Base-by-base conservation (phyloP, 768 basidiomycete species). In the Xerocomus spinulosus region DNA sequence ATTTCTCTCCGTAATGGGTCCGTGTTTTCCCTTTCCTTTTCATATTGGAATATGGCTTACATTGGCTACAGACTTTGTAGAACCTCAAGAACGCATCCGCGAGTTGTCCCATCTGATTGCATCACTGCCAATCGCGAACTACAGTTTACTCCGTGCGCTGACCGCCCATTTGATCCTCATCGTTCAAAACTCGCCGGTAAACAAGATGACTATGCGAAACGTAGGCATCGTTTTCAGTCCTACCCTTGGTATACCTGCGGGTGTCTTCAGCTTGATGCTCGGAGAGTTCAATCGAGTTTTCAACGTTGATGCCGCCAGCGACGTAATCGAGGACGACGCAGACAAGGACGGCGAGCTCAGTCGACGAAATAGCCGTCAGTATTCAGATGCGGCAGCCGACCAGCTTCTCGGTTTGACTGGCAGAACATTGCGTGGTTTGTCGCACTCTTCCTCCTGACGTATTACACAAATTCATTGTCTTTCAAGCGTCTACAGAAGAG, bases 191-290 rank as follows among this genome's bases (percentile, higher is more conserved):
- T 81, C 92, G 15, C 59, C 77, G 35, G 71, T 87, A 49, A 96
- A 96, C 81, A 98, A 94, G 75, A 99, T 99, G 96, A 94, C 88
- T 34, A 85, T 98, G 81, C 83, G 95, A 38, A 99, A 99, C 64
- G 92, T 99, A 23, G 94, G 95, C 15, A 98, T 99, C 51, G 95
- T 98, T 20, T 97, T 98, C 71, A 94, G 92, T 55, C 96, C 96
- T 2, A 98, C 96, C 0, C 75, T 99, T 12, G 93, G 92, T 36
- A 96, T 99, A 57, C 95, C 95, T n/a, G 95, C 95, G 3, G 92
- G 92, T 7, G 89, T 97, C 35, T 94, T 98, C 69, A 92, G 90
- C 61, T 71, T 96, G 53, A 91, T 98, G 83, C 79, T 98, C 25
- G 85, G 82, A 48, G 91, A 96, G 64, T 97, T 94, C 70, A 91